A percentile compares a stretch with the other conserved stretches of the same genome.
These are phyloP conservation scores for Penicillium aurantiogriseum DNA, from an alignment of 2,329 filamentous ascomycete species.

Conservation along the genomic window DNA sequence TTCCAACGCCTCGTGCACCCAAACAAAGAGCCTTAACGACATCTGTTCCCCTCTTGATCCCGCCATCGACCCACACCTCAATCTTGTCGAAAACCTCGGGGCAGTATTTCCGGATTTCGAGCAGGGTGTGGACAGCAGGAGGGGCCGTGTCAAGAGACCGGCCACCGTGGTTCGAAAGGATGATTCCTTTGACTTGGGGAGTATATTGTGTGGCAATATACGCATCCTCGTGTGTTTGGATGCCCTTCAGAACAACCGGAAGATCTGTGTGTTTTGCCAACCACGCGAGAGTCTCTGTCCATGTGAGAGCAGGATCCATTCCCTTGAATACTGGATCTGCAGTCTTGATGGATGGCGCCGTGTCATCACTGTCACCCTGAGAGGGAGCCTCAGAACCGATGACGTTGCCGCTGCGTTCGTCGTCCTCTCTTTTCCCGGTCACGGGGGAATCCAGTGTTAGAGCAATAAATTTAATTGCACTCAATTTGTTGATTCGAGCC, in stretches of 20 bases:
- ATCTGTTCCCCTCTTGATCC: slow-evolving; percentile 78
- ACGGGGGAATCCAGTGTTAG: slow-evolving; percentile 88
- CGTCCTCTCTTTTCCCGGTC: slow-evolving; percentile 81
- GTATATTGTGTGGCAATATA: slow-evolving; percentile 64
- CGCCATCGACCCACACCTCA: slow-evolving; percentile 82
- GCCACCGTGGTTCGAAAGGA: slow-evolving; percentile 88
- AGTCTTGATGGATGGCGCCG: slow-evolving; percentile 62
- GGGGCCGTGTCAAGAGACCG: slow-evolving; percentile 79
- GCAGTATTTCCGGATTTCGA: slow-evolving; percentile 72
- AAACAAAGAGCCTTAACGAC: slow-evolving; percentile 81
- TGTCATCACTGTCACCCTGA: slow-evolving; percentile 48
- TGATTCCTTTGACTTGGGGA: slow-evolving; percentile 71
- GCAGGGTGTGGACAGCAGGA: slow-evolving; percentile 65
- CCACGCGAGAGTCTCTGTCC: slow-evolving; percentile 75
- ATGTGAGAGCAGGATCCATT: slow-evolving; percentile 79
- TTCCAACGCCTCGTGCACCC: slow-evolving; percentile 78
- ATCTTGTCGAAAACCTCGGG: slow-evolving; percentile 65
- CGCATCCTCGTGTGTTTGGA: slow-evolving; percentile 94
- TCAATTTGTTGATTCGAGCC: slow-evolving; percentile 65
- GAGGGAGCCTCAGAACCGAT: slow-evolving; percentile 56
- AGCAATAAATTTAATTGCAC: slow-evolving; percentile 73
- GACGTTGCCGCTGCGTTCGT: slow-evolving; percentile 57
- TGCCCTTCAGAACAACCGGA: slow-evolving; percentile 84
- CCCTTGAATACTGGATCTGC: slow-evolving; percentile 51
- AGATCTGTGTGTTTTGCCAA: slow-evolving; percentile 72